Base-by-base conservation (phyloP, 2,329 filamentous ascomycete genomes). In the Xylariomycetidae sp. region DNA sequence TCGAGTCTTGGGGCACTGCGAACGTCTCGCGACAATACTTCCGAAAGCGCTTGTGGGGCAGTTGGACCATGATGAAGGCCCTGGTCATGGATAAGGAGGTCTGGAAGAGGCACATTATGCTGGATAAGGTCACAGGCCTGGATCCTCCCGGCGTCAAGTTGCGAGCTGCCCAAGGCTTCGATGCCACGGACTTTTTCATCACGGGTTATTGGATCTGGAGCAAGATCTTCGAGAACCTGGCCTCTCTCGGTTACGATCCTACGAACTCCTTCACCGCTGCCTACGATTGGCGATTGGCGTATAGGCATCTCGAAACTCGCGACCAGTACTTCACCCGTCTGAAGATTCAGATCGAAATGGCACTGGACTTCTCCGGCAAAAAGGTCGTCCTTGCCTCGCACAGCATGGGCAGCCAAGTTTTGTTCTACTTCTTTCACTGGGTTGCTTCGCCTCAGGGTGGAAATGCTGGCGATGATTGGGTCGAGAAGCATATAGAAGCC, bases 181-280 rank as follows among this genome's bases (percentile, higher is more conserved):
- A 98, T 60, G 92, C 92, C 3, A 89, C 92, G 9, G 92, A 98
- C 61, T 98, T 98, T 65, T 92, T 93, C 60, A 82, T 84, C 41
- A 83, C 79, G 0, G 79, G 79, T 8, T 98, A 98, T 63, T 98
- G 92, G 92, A 96, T 98, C 40, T 95, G 89, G 89, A 95, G 86
- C 64, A 96, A 96, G 63, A 95, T 98, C 40, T 71, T 98, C 31
- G 92, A 98, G 63, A 98, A 98, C 53, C 68, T 98, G 32, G 92
- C 92, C 0, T 92, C 88, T 0, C 84, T 98, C 38, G 92, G 92
- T 10, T 98, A 98, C 57, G 92, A 98, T 54, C 90, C 92, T 16
- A 80, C 75, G 19, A 83, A 79, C 49, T 79, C 76, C 3, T 82
- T 74, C 49, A 82, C 78, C 0, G 79, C 79, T 1, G 74, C 79